Evolutionary conservation across 257 asterid genomes (phyloP), one percentile per base, ranked within the genome.

Genomic region (Penstemon barbatus): DNA sequence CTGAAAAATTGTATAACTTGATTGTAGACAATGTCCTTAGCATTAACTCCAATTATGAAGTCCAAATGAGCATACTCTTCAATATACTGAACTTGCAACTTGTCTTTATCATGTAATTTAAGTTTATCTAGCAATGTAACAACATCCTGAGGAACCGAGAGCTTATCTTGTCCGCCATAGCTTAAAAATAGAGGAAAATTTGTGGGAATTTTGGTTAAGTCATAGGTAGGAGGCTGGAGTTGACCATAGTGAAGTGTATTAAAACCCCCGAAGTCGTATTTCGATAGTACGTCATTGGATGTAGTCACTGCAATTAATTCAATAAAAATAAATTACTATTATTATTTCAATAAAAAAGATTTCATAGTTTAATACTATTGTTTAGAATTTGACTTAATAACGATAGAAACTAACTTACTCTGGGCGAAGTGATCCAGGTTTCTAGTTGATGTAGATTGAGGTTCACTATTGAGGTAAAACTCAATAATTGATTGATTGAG

Each of bases 341-440:
- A 6, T 15, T 15, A 15, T 0, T 15, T 0, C 18, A 15, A 15
- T 15, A 15, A 15, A 15, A 15, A 15, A 15, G 0, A 15, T 0
- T 0, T 45, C 50, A 45, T 3, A 4, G 4, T 15, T 15, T 15
- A 15, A 15, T 15, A 15, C 18, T 15, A 15, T 0, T 15, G 18
- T 15, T 15, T 15, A 15, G 18, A 15, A 15, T 15, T 15, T 15
- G 18, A 15, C 18, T 15, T 15, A 15, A 15, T 15, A 0, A 15
- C 0, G 50, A 4, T 11, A 6, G 2, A 45, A 45, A 45, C 9
- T 45, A 7, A 45, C 93, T 86, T 73, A 86, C 97, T 78, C 68
- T 90, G 94, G 54, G 89, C 79, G 79, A 86, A 61, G 46, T 90
- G 96, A 50, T 80, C 73, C 3, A 85, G 76, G 82, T 88, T 88